Evolutionary conservation across 805 yeast genomes (phyloP).

Genomic region (Ogataea haglerorum): DNA sequence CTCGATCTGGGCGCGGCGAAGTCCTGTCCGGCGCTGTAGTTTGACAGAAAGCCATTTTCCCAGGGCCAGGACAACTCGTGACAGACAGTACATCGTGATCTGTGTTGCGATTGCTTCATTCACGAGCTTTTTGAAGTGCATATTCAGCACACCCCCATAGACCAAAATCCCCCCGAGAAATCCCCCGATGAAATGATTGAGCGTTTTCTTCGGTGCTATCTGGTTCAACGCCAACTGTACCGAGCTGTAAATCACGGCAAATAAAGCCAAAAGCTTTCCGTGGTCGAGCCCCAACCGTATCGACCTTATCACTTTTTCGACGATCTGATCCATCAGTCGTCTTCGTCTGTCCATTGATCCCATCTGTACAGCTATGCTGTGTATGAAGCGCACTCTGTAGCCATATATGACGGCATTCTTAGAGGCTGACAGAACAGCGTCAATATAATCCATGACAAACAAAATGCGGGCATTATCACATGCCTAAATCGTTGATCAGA

Average conservation of each 20-base stretch:
- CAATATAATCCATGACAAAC: conserved; percentile 3
- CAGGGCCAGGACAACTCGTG: conserved; percentile 61
- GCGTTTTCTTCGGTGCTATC: conserved; percentile 1
- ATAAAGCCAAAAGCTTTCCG: conserved; percentile 31
- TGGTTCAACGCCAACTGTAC: conserved; percentile 10
- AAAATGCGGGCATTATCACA: conserved; percentile 6
- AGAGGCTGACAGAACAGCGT: conserved; percentile 12
- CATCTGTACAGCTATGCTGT: conserved; percentile 28
- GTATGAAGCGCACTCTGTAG: conserved; percentile 31
- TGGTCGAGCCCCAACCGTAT: conserved; percentile 29
- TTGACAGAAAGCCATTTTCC: conserved; percentile 45
- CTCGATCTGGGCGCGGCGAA: conserved; percentile 23
- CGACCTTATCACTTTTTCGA: conserved; percentile 19
- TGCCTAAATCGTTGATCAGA: background rate
- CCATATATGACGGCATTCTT: conserved; percentile 33
- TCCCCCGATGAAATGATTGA: conserved; percentile 28
- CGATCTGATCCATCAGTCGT: conserved; percentile 11
- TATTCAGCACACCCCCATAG: conserved; percentile 29
- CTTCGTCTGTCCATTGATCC: conserved; percentile 16
- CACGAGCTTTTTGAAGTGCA: conserved; percentile 6
- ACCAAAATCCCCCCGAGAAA: conserved; percentile 30
- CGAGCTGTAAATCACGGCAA: conserved; percentile 29
- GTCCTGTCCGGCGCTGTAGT: background rate
- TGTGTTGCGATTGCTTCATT: conserved; percentile 55
- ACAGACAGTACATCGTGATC: conserved; percentile 68